phyloP scores from a whole-genome alignment of 2,329 filamentous ascomycete species.

The Blumeria hordei region DNA sequence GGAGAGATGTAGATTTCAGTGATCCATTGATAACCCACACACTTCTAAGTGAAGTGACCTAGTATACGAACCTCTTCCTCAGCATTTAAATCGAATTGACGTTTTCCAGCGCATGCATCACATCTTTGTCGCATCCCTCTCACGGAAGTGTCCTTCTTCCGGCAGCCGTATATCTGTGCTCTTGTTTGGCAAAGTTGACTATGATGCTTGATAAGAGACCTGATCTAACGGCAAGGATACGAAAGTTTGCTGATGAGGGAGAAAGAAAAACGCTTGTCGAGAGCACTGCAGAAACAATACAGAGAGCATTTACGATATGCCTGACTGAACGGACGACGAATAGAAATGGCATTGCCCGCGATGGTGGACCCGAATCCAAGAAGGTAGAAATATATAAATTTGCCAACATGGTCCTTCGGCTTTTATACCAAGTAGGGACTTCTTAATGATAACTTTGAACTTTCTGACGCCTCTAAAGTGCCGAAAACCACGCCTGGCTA shows the following conservation, averaged over 20 bases:
- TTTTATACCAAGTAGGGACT: slow-evolving; percentile 52
- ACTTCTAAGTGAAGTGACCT: slow-evolving; percentile 46
- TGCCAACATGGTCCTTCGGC: slow-evolving; percentile 71
- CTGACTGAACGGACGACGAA: slow-evolving; percentile 54
- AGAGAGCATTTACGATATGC: slow-evolving; percentile 78
- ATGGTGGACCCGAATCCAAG: slow-evolving; percentile 54
- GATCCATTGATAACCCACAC: slow-evolving; percentile 56
- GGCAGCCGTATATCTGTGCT: slow-evolving; percentile 60
- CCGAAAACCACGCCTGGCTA: slow-evolving; percentile 58
- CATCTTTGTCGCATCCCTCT: slow-evolving; percentile 54
- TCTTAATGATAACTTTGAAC: too few relatives aligned
- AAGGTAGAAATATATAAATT: slow-evolving; percentile 76
- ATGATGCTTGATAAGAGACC: slow-evolving; percentile 64
- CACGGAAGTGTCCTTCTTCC: slow-evolving; percentile 64
- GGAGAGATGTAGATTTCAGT: slow-evolving; percentile 55
- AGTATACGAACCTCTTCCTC: slow-evolving; percentile 26
- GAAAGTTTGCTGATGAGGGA: slow-evolving; percentile 29
- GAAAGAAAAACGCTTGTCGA: slow-evolving; percentile 63
- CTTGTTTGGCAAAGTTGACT: slow-evolving; percentile 57
- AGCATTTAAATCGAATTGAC: background rate
- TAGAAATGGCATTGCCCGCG: slow-evolving; percentile 23
- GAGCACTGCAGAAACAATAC: slow-evolving; percentile 66
- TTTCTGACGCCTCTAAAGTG: slow-evolving; percentile 23
- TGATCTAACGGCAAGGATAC: slow-evolving; percentile 35
- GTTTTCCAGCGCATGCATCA: slow-evolving; percentile 44